Percentiles rank a stretch among this genome's conserved stretches.
These are phyloP conservation scores for Geosiphon pyriformis DNA, from an alignment of 192 early-diverging fungal species.

Conservation along the genomic window DNA sequence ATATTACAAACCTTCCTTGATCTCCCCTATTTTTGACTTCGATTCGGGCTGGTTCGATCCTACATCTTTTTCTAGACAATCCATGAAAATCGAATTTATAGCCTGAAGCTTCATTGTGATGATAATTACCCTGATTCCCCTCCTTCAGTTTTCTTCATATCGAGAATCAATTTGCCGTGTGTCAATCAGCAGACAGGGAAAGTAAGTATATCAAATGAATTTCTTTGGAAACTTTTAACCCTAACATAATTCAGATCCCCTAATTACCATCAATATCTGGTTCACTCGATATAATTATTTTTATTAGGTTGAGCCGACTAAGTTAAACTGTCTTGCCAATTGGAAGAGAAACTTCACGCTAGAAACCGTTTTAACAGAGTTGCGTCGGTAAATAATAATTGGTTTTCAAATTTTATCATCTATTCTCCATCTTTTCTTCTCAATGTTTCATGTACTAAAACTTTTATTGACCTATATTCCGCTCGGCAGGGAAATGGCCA, in stretches of 20 bases:
- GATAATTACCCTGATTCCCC: conserved; percentile 78
- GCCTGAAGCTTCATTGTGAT: conserved; percentile 78
- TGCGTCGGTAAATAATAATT: conserved; percentile 66
- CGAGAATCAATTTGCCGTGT: conserved; percentile 79
- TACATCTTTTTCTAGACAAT: conserved; percentile 60
- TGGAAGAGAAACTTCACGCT: conserved; percentile 81
- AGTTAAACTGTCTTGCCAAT: conserved; percentile 66
- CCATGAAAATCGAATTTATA: conserved; percentile 97
- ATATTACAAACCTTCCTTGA: too few relatives aligned
- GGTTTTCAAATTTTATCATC: too few relatives aligned
- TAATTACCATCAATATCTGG: background rate
- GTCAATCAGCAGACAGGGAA: conserved; percentile 78
- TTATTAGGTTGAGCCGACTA: conserved; percentile 56
- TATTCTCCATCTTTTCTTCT: too few relatives aligned
- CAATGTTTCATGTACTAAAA: too few relatives aligned
- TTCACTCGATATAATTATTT: background rate
- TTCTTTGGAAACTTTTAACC: background rate
- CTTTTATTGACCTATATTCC: background rate
- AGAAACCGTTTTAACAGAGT: conserved; percentile 73
- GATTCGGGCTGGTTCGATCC: too few relatives aligned
- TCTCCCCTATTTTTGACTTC: too few relatives aligned
- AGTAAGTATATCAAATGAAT: conserved; percentile 47
- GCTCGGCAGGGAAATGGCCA: conserved; percentile 75
- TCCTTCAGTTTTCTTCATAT: conserved; percentile 74
- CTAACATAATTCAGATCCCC: background rate